Percentiles rank a stretch among this genome's conserved stretches.
Evolutionary conservation across 306 rosid species (phyloP).

Genomic region (Pterocarpus macrocarpus): DNA sequence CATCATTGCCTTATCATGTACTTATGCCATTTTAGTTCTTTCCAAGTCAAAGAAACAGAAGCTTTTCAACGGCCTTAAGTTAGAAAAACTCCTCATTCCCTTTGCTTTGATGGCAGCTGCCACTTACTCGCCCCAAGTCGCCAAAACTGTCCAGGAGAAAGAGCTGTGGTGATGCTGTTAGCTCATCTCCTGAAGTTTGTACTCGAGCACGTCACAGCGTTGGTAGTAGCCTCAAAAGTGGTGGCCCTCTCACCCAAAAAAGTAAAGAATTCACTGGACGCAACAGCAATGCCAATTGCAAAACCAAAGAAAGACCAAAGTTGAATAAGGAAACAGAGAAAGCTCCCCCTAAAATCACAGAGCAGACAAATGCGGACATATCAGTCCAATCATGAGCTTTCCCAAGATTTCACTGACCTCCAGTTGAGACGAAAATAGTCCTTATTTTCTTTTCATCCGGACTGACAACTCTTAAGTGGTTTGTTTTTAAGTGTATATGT

Average conservation of each 20-base stretch:
- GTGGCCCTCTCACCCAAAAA: slow-evolving; percentile 46
- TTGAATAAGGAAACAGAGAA: slow-evolving; percentile 59
- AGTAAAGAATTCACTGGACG: slow-evolving; percentile 57
- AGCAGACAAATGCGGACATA: slow-evolving; percentile 71
- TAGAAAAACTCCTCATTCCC: slow-evolving; percentile 7
- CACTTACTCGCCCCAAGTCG: slow-evolving; percentile 90
- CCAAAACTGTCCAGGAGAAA: slow-evolving; percentile 87
- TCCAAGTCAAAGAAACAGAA: slow-evolving; percentile 9
- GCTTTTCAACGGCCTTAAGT: slow-evolving; percentile 24
- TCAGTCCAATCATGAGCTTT: slow-evolving; percentile 68
- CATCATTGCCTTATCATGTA: slow-evolving; percentile 32
- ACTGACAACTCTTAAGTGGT: slow-evolving; percentile 65
- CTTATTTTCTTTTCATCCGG: slow-evolving; percentile 67
- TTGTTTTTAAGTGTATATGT: slow-evolving; percentile 73
- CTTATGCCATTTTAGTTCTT: slow-evolving; percentile 9
- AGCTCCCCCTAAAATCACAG: slow-evolving; percentile 53
- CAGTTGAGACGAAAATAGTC: slow-evolving; percentile 49
- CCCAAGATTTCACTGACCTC: slow-evolving; percentile 54
- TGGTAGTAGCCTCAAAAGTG: slow-evolving; percentile 48
- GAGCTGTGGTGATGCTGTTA: slow-evolving; percentile 79
- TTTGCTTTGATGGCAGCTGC: slow-evolving; percentile 67
- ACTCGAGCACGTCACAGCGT: slow-evolving; percentile 69
- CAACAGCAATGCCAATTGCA: slow-evolving; percentile 49
- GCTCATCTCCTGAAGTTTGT: slow-evolving; percentile 46
- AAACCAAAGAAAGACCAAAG: slow-evolving; percentile 59